phyloP scores from a whole-genome alignment of 225 moss, liverwort and hornwort species.

The Pseudisothecium myosuroides region DNA sequence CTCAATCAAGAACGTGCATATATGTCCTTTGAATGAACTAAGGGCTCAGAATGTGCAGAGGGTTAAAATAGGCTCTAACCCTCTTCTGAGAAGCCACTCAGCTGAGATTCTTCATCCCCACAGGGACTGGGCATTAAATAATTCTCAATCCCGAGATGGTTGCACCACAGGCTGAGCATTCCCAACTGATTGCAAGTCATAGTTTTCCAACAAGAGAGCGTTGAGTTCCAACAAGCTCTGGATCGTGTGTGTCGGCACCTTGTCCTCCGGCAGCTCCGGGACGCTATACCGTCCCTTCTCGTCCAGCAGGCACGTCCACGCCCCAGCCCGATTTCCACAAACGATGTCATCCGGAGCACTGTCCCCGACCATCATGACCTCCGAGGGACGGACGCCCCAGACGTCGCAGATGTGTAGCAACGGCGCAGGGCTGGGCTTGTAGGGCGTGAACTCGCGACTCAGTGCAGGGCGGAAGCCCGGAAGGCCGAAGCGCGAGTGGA shows the following conservation, averaged over 20 bases:
- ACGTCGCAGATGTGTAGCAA: conserved; percentile 39
- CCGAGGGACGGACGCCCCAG: conserved; percentile 24
- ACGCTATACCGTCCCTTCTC: background rate
- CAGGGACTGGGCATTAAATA: background rate
- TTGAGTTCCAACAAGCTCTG: conserved; percentile 12
- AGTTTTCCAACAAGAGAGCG: conserved; percentile 9
- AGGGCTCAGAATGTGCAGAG: background rate
- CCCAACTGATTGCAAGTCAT: background rate
- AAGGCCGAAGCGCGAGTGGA: conserved; percentile 26
- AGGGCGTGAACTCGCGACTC: conserved; percentile 37
- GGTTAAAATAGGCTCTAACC: background rate
- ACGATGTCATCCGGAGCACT: conserved; percentile 34
- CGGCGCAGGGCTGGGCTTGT: conserved; percentile 37
- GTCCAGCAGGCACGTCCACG: conserved; percentile 35
- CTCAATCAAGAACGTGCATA: background rate
- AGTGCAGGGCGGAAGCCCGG: conserved; percentile 19
- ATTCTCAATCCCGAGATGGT: background rate
- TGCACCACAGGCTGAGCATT: background rate
- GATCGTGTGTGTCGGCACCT: conserved; percentile 13
- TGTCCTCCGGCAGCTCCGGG: background rate
- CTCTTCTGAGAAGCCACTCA: background rate
- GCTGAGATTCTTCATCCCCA: background rate
- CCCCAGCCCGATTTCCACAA: conserved; percentile 41
- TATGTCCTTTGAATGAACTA: background rate
- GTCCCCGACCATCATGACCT: conserved; percentile 52